phyloP scores from a whole-genome alignment of 1,284 basidiomycete genomes.

The Vanrija humicola region DNA sequence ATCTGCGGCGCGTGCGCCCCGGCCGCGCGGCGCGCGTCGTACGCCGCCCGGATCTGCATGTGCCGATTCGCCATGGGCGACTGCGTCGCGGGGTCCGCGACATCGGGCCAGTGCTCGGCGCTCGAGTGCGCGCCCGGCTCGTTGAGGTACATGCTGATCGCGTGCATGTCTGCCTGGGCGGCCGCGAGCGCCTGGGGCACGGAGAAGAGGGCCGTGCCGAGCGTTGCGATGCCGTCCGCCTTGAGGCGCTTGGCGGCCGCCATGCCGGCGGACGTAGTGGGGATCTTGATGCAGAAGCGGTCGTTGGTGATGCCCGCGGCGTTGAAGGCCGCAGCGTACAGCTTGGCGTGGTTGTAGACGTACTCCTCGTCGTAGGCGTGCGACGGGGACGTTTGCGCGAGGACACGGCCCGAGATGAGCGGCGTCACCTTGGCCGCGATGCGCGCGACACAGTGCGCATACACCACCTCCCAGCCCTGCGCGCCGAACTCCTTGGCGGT shows the following conservation, averaged over 20 bases:
- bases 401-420: constrained; percentile 18
- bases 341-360: constrained; percentile 14
- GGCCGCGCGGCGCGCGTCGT: constrained; percentile 24
- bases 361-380: constrained; percentile 15
- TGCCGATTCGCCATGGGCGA: constrained; percentile 27
- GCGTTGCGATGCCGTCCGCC: constrained; percentile 35
- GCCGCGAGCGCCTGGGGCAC: constrained; percentile 40
- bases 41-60: constrained; percentile 32
- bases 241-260: constrained; percentile 24
- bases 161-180: constrained; percentile 34
- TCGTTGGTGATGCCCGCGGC: constrained; percentile 20
- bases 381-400: constrained; percentile 17
- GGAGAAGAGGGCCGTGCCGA: constrained; percentile 36
- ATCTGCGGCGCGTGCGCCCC: constrained; percentile 29
- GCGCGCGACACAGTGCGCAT: constrained; percentile 12
- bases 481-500: constrained; percentile 27
- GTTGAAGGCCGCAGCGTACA: constrained; percentile 14
- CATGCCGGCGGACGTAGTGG: constrained; percentile 33
- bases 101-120: constrained; percentile 19
- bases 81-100: constrained; percentile 18
- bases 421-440: constrained; percentile 19
- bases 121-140: constrained; percentile 19
- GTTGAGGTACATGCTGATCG: constrained; percentile 42
- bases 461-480: constrained; percentile 25
- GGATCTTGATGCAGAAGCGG: constrained; percentile 42